Evolutionary conservation across 75 land plant genomes (phyloP).

Genomic region (Isoetes taiwanensis): DNA sequence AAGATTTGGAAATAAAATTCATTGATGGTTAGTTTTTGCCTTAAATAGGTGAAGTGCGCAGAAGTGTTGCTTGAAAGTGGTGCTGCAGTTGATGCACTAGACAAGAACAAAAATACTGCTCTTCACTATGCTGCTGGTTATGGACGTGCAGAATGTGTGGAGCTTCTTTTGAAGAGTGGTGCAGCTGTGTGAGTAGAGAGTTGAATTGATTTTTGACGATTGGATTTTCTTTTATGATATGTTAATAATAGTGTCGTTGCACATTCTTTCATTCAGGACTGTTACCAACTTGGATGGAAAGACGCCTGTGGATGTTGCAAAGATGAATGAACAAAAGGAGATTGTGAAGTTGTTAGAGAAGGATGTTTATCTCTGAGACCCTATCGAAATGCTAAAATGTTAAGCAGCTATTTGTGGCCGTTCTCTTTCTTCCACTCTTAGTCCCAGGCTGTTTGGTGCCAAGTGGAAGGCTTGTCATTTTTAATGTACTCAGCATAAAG

Average conservation of each 20-base stretch:
- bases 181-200: constrained; percentile 74
- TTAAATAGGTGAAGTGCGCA: constrained; percentile 65
- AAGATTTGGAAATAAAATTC: background rate
- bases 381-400: too few species aligned
- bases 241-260: background rate
- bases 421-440: too few species aligned
- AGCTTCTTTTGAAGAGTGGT: constrained; percentile 69
- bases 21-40: background rate
- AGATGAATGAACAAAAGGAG: constrained; percentile 68
- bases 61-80: constrained; percentile 65
- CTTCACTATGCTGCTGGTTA: constrained; percentile 96
- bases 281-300: constrained; percentile 82
- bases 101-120: constrained; percentile 79
- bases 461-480: too few species aligned
- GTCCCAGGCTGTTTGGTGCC: too few species aligned
- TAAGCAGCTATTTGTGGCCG: too few species aligned
- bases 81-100: constrained; percentile 76
- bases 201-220: background rate
- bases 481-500: too few species aligned
- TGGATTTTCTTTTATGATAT: background rate
- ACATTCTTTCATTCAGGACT: constrained; percentile 40
- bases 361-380: constrained; percentile 70
- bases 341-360: constrained; percentile 79
- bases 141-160: constrained; percentile 76
- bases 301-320: constrained; percentile 93